Evolutionary conservation across 106 monocot genomes (phyloP), one percentile per base, ranked within the genome.

Genomic region (Posidonia australis): DNA sequence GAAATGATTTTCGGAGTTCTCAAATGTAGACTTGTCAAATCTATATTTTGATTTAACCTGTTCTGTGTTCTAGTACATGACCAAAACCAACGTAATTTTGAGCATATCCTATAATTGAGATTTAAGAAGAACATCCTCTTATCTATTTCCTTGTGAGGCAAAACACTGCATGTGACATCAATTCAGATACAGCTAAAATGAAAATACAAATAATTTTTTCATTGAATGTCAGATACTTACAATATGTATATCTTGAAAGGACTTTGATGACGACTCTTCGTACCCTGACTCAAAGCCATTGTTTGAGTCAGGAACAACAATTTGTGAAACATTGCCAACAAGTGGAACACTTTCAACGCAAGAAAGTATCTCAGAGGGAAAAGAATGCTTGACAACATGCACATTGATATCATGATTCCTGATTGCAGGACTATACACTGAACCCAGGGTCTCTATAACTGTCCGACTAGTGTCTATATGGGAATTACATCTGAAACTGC

Each of bases 211-310:
- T 2, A 36, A 36, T 2, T 36, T 4, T 36, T 1, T 17, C 1
- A 29, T 49, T 51, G 2, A 17, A 51, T 27, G 5, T 20, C 5
- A 28, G 25, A 12, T 25, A 60, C 93, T 76, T 68, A 96, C 94
- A 64, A 96, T 79, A 65, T 96, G 94, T 63, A 96, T 65, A 66
- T 90, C 82, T 51, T 78, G 82, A 60, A 74, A 47, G 52, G 65
- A 62, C 17, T 51, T 72, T 52, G 75, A 54, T 57, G 82, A 79
- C 16, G 67, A 70, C 16, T 68, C 72, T 19, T 68, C 31, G 64
- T n/a, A 62, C 66, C 73, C 65, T 58, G 74, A 46, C 63, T 75
- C 66, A 11, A 64, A 22, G 61, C 66, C 74, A 27, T 64, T 70
- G 18, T 63, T 73, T n/a, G 68, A 70, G 56, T 82, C 77, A 36